phyloP scores from a whole-genome alignment of 2,329 filamentous ascomycete species.

The Elsinoe perseae region DNA sequence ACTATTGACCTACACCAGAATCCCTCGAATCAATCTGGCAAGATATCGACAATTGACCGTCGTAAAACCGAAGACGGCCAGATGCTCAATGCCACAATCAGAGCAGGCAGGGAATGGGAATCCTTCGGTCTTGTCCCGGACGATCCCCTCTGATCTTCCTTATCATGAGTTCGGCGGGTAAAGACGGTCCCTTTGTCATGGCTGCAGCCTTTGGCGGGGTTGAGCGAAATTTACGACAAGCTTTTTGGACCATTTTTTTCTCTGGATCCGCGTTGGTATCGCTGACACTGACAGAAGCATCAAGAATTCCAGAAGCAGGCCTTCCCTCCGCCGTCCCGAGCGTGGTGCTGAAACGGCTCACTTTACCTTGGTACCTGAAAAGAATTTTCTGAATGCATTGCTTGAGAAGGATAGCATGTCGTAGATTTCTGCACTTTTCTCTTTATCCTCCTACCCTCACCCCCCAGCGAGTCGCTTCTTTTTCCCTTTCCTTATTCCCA shows the following conservation, averaged over 20 bases:
- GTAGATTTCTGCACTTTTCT: neutral
- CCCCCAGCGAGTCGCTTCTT: neutral
- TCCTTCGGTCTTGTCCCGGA: constrained; percentile 1
- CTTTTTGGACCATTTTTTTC: constrained; percentile 4
- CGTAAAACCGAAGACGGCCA: neutral
- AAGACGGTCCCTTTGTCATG: neutral
- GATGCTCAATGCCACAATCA: neutral
- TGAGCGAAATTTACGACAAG: neutral
- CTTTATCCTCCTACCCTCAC: neutral
- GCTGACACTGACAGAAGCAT: neutral
- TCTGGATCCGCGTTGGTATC: constrained; percentile 2
- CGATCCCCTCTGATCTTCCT: neutral
- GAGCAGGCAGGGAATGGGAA: neutral
- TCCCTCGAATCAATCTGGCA: neutral
- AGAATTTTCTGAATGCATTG: constrained; percentile 4
- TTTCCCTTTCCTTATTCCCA: neutral
- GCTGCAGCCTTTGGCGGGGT: constrained; percentile 10
- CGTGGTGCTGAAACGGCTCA: constrained; percentile 8
- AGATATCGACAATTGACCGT: neutral
- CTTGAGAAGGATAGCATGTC: neutral
- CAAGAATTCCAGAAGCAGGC: constrained; percentile 3
- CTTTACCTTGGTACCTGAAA: constrained; percentile 3
- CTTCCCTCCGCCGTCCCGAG: neutral
- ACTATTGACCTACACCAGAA: neutral
- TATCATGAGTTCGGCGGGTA: neutral